A percentile compares a stretch with the other conserved stretches of the same genome.
Evolutionary conservation across 805 yeast genomes (phyloP).

Genomic region (Candida khao-thaluensis): DNA sequence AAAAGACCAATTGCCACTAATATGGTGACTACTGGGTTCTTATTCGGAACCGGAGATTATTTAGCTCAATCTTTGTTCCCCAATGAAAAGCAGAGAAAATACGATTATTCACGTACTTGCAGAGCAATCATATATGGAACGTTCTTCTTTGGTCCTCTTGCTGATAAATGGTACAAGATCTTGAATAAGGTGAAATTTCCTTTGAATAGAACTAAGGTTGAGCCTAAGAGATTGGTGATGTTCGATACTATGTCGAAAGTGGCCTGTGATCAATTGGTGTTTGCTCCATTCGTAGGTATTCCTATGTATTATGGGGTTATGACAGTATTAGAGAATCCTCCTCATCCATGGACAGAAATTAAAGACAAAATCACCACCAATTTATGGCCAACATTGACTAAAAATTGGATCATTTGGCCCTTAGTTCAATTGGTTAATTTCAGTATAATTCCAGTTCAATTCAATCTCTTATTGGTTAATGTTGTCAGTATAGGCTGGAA

Average conservation of each 20-base stretch:
- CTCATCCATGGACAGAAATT: constrained; percentile 40
- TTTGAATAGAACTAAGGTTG: background rate
- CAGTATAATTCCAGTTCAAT: constrained; percentile 67
- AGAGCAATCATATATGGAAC: constrained; percentile 74
- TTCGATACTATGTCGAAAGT: constrained; percentile 44
- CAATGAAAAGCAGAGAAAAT: constrained; percentile 20
- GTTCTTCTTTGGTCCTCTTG: constrained; percentile 71
- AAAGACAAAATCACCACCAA: constrained; percentile 45
- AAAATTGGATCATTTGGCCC: constrained; percentile 93
- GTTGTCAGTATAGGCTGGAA: constrained; percentile 80
- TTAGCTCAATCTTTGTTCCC: constrained; percentile 61
- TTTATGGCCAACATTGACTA: constrained; percentile 63
- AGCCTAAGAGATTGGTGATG: background rate
- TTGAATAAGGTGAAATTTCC: constrained; percentile 38
- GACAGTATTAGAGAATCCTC: constrained; percentile 58
- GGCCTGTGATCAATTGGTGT: constrained; percentile 65
- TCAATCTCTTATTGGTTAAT: constrained; percentile 68
- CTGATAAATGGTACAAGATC: constrained; percentile 64
- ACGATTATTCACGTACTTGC: constrained; percentile 54
- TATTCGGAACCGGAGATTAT: constrained; percentile 74
- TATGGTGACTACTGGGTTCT: constrained; percentile 46
- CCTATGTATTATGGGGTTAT: constrained; percentile 70
- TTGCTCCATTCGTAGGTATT: constrained; percentile 73
- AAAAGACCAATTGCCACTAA: constrained; percentile 47
- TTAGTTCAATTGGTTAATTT: constrained; percentile 78